Percentiles rank a stretch among this genome's conserved stretches.
Conservation (phyloP, 345 rosid genomes). For the Syzygium jambos region DNA sequence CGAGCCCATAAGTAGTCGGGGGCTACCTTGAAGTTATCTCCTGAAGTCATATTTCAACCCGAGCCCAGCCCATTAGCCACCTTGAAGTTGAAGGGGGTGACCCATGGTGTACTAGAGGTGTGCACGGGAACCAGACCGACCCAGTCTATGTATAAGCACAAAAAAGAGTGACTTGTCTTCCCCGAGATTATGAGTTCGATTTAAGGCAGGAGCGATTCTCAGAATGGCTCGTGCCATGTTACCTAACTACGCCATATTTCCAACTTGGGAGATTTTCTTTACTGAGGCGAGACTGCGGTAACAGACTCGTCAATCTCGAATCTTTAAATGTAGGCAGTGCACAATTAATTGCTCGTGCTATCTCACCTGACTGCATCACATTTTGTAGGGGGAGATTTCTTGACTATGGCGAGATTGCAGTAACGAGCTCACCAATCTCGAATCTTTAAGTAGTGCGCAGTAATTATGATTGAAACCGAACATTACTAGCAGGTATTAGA, state of each 20-base stretch:
- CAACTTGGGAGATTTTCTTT: neutral
- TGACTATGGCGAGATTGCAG: neutral
- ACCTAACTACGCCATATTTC: neutral
- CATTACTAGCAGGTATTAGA: too few relatives aligned
- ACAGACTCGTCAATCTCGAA: neutral
- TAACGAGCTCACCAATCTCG: neutral
- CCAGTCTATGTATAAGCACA: neutral
- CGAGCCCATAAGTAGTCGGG: neutral
- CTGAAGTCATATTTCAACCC: neutral
- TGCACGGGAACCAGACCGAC: too few relatives aligned
- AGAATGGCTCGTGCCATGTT: neutral
- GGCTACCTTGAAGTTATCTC: neutral
- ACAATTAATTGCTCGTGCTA: neutral
- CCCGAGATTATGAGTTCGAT: neutral
- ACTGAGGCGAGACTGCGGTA: accelerated
- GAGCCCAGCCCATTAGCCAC: neutral
- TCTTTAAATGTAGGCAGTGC: accelerated
- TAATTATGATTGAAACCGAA: neutral
- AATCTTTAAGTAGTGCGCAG: neutral
- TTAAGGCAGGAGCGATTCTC: neutral
- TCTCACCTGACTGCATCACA: neutral
- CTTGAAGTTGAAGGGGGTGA: neutral
- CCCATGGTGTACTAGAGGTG: neutral
- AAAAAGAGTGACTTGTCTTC: neutral
- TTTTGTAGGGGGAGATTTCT: neutral